A percentile compares a stretch with the other conserved stretches of the same genome.
phyloP scores from a whole-genome alignment of 2,329 filamentous ascomycete species.

The Aspergillus latus region DNA sequence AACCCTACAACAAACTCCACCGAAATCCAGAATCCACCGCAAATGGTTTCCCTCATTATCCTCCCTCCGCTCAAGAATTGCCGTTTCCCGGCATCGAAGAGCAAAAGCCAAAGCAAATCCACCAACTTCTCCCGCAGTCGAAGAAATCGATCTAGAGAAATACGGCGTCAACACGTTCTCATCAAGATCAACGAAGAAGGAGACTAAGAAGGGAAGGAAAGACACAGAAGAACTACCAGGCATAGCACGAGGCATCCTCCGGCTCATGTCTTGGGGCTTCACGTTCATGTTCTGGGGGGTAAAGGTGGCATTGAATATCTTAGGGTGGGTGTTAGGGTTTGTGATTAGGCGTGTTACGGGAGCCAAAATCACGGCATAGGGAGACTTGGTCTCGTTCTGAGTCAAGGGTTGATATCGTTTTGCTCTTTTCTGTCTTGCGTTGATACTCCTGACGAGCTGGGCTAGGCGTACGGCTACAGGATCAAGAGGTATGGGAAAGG shows the following conservation, averaged over 20 bases:
- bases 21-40: background rate
- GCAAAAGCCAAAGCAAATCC: slow-evolving; percentile 27
- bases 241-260: slow-evolving; percentile 34
- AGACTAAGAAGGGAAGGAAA: slow-evolving; percentile 27
- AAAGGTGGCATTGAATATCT: slow-evolving; percentile 39
- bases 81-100: slow-evolving; percentile 13
- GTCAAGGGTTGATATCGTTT: too few species aligned
- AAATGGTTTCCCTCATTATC: slow-evolving; percentile 21
- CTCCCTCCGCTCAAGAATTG: slow-evolving; percentile 14
- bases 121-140: slow-evolving; percentile 31
- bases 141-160: slow-evolving; percentile 48
- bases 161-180: slow-evolving; percentile 43
- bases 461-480: background rate
- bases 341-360: slow-evolving; percentile 42
- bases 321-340: slow-evolving; percentile 44
- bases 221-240: slow-evolving; percentile 44
- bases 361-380: slow-evolving; percentile 20
- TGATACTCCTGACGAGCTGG: too few species aligned
- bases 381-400: background rate
- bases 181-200: slow-evolving; percentile 20
- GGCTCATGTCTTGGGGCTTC: slow-evolving; percentile 40
- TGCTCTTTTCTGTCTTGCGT: too few species aligned
- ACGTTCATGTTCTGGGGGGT: slow-evolving; percentile 39
- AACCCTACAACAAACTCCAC: slow-evolving; percentile 4
- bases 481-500: too few species aligned